These are phyloP conservation scores for Dendrobium catenatum DNA, from an alignment of 106 monocot genomes.

Conservation along the genomic window DNA sequence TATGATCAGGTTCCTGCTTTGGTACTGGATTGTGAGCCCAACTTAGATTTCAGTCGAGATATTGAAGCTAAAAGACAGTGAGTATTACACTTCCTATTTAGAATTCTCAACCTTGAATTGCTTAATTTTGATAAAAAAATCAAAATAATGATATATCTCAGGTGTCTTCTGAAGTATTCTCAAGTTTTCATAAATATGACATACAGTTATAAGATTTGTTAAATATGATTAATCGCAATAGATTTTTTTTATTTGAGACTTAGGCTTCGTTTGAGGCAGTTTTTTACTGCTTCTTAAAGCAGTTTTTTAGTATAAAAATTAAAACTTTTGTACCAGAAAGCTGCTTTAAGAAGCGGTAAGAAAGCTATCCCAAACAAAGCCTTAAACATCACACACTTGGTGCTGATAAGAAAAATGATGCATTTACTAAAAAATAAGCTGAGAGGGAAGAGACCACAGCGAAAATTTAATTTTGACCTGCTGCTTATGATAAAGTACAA, in stretches of 20 bases:
- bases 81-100: conserved; percentile 4
- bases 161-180: neutral
- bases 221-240: neutral
- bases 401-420: neutral
- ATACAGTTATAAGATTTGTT: neutral
- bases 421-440: neutral
- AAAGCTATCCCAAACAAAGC: too few species aligned
- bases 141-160: neutral
- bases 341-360: too few species aligned
- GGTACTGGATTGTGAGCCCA: conserved; percentile 95
- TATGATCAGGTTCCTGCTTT: conserved; percentile 83
- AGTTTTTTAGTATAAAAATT: too few species aligned
- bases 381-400: neutral
- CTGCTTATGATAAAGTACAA: neutral
- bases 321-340: too few species aligned
- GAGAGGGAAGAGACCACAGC: neutral
- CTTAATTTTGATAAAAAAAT: neutral
- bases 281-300: too few species aligned
- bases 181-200: neutral
- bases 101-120: neutral
- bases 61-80: conserved; percentile 91
- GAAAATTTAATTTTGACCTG: neutral
- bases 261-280: neutral
- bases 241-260: neutral
- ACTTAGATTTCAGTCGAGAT: conserved; percentile 86